These are phyloP conservation scores for Botrytis fabae DNA, from an alignment of 2,329 filamentous ascomycete species.

Conservation along the genomic window DNA sequence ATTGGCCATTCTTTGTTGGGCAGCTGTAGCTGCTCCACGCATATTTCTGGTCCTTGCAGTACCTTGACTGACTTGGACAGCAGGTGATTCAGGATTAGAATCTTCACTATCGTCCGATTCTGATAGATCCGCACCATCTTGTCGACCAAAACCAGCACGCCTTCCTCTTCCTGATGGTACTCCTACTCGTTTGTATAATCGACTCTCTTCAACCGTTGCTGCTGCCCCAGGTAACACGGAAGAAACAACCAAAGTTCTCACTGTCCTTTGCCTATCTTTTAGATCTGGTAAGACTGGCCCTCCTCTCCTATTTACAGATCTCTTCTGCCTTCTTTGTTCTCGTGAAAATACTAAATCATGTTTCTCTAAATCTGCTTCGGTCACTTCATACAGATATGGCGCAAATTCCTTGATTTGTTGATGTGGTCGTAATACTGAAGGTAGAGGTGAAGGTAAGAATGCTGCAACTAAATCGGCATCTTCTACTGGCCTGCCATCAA, in stretches of 20 bases:
- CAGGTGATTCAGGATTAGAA: conserved; percentile 82
- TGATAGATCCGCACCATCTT: conserved; percentile 59
- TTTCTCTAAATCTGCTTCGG: conserved; percentile 82
- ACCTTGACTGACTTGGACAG: conserved; percentile 66
- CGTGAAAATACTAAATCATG: conserved; percentile 91
- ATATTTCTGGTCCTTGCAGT: conserved; percentile 86
- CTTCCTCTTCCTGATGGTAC: conserved; percentile 57
- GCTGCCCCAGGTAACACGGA: conserved; percentile 89
- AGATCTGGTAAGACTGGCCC: conserved; percentile 94
- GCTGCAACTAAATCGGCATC: conserved; percentile 84
- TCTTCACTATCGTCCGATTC: conserved; percentile 93
- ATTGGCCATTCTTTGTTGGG: conserved; percentile 83
- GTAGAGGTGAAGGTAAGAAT: conserved; percentile 82
- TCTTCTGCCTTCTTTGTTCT: conserved; percentile 91
- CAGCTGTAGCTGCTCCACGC: conserved; percentile 82
- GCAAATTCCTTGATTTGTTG: conserved; percentile 93
- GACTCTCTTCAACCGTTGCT: conserved; percentile 75
- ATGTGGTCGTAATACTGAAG: conserved; percentile 81
- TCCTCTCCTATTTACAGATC: conserved; percentile 89
- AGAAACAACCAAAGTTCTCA: conserved; percentile 88
- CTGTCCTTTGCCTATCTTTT: conserved; percentile 89
- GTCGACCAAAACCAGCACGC: conserved; percentile 51
- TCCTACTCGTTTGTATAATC: conserved; percentile 77
- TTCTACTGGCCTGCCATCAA: conserved; percentile 90
- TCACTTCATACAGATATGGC: conserved; percentile 91